Percentiles rank a stretch among this genome's conserved stretches.
Evolutionary conservation across 306 rosid species (phyloP).

Genomic region (Prunus armeniaca): DNA sequence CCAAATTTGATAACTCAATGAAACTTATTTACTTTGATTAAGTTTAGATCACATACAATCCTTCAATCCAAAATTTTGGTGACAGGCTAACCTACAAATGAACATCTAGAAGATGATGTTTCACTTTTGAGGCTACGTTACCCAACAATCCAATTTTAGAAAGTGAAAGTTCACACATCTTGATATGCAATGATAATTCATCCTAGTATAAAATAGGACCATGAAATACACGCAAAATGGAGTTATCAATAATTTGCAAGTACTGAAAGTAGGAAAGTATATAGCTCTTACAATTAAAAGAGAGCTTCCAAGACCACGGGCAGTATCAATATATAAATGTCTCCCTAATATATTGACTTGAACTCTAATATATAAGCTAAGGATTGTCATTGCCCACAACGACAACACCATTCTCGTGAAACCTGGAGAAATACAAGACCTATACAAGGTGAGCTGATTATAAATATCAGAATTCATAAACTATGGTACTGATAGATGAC

Average conservation of each 20-base stretch:
- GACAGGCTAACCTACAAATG: background rate
- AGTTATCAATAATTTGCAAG: background rate
- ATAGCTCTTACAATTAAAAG: slow-evolving; percentile 43
- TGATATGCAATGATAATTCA: background rate
- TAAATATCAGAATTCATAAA: slow-evolving; percentile 4
- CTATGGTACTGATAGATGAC: slow-evolving; percentile 6
- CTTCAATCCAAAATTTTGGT: background rate
- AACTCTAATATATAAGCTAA: slow-evolving; percentile 85
- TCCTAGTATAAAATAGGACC: background rate
- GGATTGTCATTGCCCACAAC: slow-evolving; percentile 76
- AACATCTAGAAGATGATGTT: background rate
- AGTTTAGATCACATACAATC: background rate
- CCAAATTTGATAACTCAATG: background rate
- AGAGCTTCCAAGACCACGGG: slow-evolving; percentile 69
- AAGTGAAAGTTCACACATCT: background rate
- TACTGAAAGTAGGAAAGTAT: slow-evolving; percentile 12
- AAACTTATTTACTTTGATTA: background rate
- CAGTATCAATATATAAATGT: slow-evolving; percentile 84
- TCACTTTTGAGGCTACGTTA: background rate
- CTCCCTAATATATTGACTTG: slow-evolving; percentile 96
- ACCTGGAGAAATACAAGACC: slow-evolving; percentile 48
- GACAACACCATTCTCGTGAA: slow-evolving; percentile 86
- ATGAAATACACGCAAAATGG: background rate
- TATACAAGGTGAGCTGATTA: slow-evolving; percentile 12
- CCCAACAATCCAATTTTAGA: background rate